Evolutionary conservation across 768 basidiomycete genomes (phyloP), one percentile per base, ranked within the genome.

Genomic region (Xerocomellus intermedius): DNA sequence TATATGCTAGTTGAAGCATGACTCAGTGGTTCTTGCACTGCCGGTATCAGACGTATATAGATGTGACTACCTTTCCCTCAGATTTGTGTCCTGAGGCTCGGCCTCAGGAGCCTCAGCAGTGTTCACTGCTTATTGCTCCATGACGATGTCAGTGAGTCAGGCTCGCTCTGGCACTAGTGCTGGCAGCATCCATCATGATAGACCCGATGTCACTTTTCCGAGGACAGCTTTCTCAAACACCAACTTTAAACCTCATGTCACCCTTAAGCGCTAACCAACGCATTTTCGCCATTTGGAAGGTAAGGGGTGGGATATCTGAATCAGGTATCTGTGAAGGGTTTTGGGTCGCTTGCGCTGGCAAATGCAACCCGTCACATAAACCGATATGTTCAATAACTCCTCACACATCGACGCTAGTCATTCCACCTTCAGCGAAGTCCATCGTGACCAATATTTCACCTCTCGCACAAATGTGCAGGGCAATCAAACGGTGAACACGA

Each of bases 341-440:
- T 41, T 3, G 9, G 10, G 19, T 7, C 7, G 26, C 10, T 12
- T 3, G n/a, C 5, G 19, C 19, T 32, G 38, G 5, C 26, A 28
- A 19, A 12, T 7, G 38, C 38, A 5, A 4, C 22, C 22, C 17
- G 19, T 33, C 22, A 22, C 24, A n/a, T 28, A 45, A 37, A 43
- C 24, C 28, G 7, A 16, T 5, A 62, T 62, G 61, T 62, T 62
- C 55, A 60, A 60, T 41, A 60, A 62, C 42, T 55, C 61, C 4
- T 51, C 56, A 4, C 30, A 61, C 30, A 35, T 63, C 42, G 56
- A 61, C 12, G 56, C 59, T 5, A 61, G 55, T 21, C 59, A 52
- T 41, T 63, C 60, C n/a, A 62, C 57, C 2, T 62, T 63, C 38
- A 62, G 49, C 12, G 61, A 63, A 26, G 57, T 63, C 26, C 56